phyloP scores from a whole-genome alignment of 192 early-diverging fungal species.

The Backusella luteola region DNA sequence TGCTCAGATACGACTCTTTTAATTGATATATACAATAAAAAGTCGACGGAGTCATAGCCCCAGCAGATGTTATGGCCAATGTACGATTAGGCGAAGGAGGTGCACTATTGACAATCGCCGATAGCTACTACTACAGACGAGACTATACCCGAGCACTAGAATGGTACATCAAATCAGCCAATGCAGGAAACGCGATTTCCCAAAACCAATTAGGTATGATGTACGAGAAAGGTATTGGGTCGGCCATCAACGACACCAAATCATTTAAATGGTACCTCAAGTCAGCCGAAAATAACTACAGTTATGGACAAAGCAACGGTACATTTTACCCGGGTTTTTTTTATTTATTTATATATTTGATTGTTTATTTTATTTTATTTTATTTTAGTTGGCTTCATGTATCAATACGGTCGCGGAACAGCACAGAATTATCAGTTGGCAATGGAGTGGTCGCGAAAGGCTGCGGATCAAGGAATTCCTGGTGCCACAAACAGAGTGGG shows the following conservation, averaged over 20 bases:
- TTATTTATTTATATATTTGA: no score
- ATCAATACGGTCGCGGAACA: conserved; percentile 66
- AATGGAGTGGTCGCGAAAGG: conserved; percentile 47
- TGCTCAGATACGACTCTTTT: neutral
- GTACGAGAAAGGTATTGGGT: conserved; percentile 1
- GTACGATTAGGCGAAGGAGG: neutral
- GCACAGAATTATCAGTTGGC: conserved; percentile 16
- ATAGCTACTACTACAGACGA: neutral
- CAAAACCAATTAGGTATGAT: conserved; percentile 28
- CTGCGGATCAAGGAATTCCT: conserved; percentile 46
- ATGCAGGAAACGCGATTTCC: conserved; percentile 53
- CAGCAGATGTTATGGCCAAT: neutral
- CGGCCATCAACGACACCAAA: conserved; percentile 42
- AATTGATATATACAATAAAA: neutral
- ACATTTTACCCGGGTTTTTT: no score
- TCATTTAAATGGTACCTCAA: conserved; percentile 65
- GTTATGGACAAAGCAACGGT: conserved; percentile 78
- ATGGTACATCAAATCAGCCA: conserved; percentile 29
- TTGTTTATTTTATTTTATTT: no score
- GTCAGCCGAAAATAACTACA: conserved; percentile 67
- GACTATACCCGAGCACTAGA: neutral
- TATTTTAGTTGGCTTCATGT: conserved; percentile 59
- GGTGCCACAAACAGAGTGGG: conserved; percentile 54
- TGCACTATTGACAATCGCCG: neutral
- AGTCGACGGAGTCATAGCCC: neutral